Percentiles rank a stretch among this genome's conserved stretches.
These are phyloP conservation scores for Linum lewisii DNA, from an alignment of 345 rosid genomes.

Conservation along the genomic window DNA sequence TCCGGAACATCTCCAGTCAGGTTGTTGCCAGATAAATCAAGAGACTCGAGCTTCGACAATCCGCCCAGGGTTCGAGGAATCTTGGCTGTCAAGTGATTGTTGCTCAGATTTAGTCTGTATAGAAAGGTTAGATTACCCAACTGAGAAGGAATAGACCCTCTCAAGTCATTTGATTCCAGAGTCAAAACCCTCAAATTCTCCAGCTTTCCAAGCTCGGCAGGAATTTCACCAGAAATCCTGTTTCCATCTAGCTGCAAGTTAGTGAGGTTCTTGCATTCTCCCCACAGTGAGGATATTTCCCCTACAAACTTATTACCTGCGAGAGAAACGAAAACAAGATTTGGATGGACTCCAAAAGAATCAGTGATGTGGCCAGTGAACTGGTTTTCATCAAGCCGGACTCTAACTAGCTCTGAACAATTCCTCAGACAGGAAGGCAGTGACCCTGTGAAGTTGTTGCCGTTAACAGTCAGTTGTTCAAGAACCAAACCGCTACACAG, in stretches of 20 bases:
- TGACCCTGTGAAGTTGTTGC: slow-evolving; percentile 45
- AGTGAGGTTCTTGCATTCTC: slow-evolving; percentile 44
- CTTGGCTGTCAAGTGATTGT: slow-evolving; percentile 36
- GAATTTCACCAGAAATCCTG: slow-evolving; percentile 45
- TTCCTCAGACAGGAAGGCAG: slow-evolving; percentile 49
- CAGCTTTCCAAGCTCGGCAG: slow-evolving; percentile 43
- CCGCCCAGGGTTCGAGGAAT: slow-evolving; percentile 32
- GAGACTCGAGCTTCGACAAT: slow-evolving; percentile 21
- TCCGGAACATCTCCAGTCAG: slow-evolving; percentile 31
- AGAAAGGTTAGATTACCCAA: slow-evolving; percentile 35
- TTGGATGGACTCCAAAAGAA: slow-evolving; percentile 43
- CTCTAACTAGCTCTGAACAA: slow-evolving; percentile 26
- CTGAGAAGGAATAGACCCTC: slow-evolving; percentile 37
- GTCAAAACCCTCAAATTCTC: slow-evolving; percentile 25
- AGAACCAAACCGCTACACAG: slow-evolving; percentile 39
- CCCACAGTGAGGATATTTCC: slow-evolving; percentile 46
- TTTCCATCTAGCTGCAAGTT: slow-evolving; percentile 43
- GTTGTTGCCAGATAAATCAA: slow-evolving; percentile 41
- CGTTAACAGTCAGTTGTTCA: slow-evolving; percentile 24
- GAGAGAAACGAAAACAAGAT: slow-evolving; percentile 30
- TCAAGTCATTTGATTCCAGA: slow-evolving; percentile 39
- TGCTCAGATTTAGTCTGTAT: slow-evolving; percentile 38
- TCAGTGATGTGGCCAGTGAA: slow-evolving; percentile 45
- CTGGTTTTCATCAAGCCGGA: slow-evolving; percentile 39
- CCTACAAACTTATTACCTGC: slow-evolving; percentile 44